Evolutionary conservation across 1,139 yeast genomes (phyloP).

Genomic region (Debaryomyces sp.): DNA sequence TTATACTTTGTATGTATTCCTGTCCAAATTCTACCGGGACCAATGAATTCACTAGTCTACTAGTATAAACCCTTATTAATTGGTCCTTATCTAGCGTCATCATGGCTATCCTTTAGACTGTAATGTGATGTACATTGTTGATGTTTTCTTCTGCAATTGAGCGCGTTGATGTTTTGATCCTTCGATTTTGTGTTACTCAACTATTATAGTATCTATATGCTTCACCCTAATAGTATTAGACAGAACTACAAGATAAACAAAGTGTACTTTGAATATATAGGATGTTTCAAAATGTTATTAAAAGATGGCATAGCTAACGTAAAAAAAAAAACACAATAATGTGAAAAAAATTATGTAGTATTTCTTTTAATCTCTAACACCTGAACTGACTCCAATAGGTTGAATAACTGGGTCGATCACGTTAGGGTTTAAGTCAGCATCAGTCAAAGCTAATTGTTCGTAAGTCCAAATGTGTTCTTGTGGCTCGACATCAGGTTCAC

Average conservation of each 20-base stretch:
- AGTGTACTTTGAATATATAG: not conserved
- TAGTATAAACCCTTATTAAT: conserved; percentile 36
- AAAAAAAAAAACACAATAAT: conserved; percentile 2
- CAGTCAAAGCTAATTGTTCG: conserved; percentile 65
- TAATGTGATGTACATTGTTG: not conserved
- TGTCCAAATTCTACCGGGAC: conserved; percentile 45
- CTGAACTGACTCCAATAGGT: conserved; percentile 70
- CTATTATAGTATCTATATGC: not conserved
- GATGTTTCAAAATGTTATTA: not conserved
- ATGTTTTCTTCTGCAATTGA: conserved; percentile 3
- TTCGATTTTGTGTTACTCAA: conserved; percentile 1
- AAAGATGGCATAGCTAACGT: not conserved
- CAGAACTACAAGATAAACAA: not conserved
- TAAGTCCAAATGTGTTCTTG: conserved; percentile 81
- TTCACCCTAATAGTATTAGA: not conserved
- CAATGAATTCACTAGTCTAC: conserved; percentile 40
- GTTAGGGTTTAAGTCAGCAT: conserved; percentile 64
- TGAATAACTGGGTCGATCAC: conserved; percentile 62
- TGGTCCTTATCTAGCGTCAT: conserved; percentile 39
- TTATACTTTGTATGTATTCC: conserved; percentile 39
- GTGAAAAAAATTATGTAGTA: conserved; percentile 5
- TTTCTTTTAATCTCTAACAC: conserved; percentile 36
- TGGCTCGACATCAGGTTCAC: conserved; percentile 49
- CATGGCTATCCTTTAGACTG: not conserved
- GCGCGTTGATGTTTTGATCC: conserved; percentile 5